These are phyloP conservation scores for Rickenella mellea DNA, from an alignment of 768 basidiomycete species.

Conservation along the genomic window DNA sequence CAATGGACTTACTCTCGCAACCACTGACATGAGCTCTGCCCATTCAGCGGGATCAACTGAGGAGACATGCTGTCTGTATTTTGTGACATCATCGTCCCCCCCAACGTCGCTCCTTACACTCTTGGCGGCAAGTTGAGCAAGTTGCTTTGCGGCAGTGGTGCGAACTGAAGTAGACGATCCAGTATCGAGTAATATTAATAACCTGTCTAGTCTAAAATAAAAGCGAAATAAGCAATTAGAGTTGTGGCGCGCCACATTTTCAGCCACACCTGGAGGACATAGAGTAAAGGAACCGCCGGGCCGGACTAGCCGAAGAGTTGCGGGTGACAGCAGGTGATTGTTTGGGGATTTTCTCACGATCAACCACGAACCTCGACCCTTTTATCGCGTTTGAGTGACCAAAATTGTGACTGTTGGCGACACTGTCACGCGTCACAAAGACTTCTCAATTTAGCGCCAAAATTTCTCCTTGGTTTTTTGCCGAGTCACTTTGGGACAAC, in stretches of 20 bases:
- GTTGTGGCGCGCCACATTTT: too few species aligned
- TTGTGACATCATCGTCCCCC: slow-evolving; percentile 71
- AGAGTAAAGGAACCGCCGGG: slow-evolving; percentile 37
- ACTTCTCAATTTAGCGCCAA: not conserved
- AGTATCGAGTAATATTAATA: slow-evolving; percentile 90
- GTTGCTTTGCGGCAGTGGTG: slow-evolving; percentile 92
- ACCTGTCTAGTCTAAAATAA: slow-evolving; percentile 77
- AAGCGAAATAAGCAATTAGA: slow-evolving; percentile 6
- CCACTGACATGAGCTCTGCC: slow-evolving; percentile 84
- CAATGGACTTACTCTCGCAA: slow-evolving; percentile 62
- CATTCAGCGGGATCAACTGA: slow-evolving; percentile 68
- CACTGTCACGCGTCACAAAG: slow-evolving; percentile 22
- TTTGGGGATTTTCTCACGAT: slow-evolving; percentile 35
- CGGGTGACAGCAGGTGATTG: slow-evolving; percentile 30
- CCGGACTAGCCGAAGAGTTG: slow-evolving; percentile 42
- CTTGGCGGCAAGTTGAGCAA: slow-evolving; percentile 85
- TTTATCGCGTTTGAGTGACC: slow-evolving; percentile 35
- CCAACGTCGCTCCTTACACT: slow-evolving; percentile 76
- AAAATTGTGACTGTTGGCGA: slow-evolving; percentile 32
- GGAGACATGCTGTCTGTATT: slow-evolving; percentile 46
- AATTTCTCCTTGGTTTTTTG: too few species aligned
- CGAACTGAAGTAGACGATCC: slow-evolving; percentile 86
- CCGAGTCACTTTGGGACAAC: too few species aligned
- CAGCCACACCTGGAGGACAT: slow-evolving; percentile 65
- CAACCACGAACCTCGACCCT: slow-evolving; percentile 14